phyloP scores from a whole-genome alignment of 225 moss, liverwort and hornwort genomes.

The Marchantia polymorpha region DNA sequence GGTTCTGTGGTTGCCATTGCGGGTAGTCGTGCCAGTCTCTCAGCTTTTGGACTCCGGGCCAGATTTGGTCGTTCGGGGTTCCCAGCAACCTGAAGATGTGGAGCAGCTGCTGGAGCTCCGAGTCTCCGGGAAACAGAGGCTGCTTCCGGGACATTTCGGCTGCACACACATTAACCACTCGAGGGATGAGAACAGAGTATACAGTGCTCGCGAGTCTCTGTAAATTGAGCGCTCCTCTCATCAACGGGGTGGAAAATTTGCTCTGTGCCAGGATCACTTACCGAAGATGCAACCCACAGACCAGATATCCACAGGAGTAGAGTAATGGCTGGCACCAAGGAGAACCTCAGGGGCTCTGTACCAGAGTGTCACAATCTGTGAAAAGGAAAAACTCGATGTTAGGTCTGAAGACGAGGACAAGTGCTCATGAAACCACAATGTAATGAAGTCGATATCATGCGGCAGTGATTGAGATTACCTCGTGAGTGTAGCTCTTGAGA shows the following conservation, averaged over 20 bases:
- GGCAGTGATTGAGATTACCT: conserved; percentile 12
- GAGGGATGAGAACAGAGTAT: neutral
- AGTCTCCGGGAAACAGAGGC: conserved; percentile 45
- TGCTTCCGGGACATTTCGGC: conserved; percentile 46
- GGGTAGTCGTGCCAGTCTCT: conserved; percentile 83
- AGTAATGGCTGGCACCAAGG: conserved; percentile 36
- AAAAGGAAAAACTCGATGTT: neutral
- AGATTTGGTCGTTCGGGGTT: conserved; percentile 64
- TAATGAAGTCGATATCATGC: neutral
- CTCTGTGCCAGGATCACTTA: neutral
- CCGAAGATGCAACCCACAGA: conserved; percentile 39
- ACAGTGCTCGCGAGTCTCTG: neutral
- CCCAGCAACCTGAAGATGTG: conserved; percentile 59
- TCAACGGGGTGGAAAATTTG: too few species aligned
- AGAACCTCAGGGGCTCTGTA: conserved; percentile 41
- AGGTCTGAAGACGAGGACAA: neutral
- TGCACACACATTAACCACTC: neutral
- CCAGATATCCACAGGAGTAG: conserved; percentile 41
- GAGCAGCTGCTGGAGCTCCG: conserved; percentile 47
- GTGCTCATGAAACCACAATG: neutral
- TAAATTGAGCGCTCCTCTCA: neutral
- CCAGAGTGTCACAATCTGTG: conserved; percentile 40
- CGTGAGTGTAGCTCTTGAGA: conserved; percentile 42
- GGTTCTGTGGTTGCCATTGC: conserved; percentile 65
- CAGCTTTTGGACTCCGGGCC: conserved; percentile 73